Conservation (phyloP, 179 eudicot species). For the Beta macrorhiza region DNA sequence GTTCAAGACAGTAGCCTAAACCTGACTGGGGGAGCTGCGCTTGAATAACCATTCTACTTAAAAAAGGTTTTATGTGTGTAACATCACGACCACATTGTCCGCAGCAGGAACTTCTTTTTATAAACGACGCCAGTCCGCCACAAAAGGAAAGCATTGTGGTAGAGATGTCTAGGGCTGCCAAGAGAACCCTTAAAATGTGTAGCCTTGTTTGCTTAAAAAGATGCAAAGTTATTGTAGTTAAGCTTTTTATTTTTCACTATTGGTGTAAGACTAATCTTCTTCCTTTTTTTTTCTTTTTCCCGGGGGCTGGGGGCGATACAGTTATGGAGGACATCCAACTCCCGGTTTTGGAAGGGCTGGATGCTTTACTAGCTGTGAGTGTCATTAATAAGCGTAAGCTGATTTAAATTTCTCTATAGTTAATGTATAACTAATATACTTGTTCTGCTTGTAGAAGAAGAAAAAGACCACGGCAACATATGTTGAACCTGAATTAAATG, state of each 20-base stretch:
- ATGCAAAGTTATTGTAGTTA: not conserved
- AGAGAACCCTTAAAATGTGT: not conserved
- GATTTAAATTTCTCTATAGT: not conserved
- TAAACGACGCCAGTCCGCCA: not conserved
- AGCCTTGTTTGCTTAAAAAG: not conserved
- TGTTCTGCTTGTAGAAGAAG: slow-evolving; percentile 41
- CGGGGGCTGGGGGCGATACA: slow-evolving; percentile 17
- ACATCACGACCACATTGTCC: not conserved
- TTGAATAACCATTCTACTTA: not conserved
- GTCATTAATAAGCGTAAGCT: not conserved
- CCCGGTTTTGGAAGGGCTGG: slow-evolving; percentile 81
- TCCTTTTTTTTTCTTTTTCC: not conserved
- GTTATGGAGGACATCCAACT: slow-evolving; percentile 52
- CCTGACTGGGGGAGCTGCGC: not conserved
- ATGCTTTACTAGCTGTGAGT: slow-evolving; percentile 62
- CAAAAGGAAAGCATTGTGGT: not conserved
- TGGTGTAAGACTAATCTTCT: not conserved
- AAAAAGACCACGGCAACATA: slow-evolving; percentile 31
- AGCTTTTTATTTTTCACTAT: not conserved
- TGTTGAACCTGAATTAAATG: slow-evolving; percentile 53
- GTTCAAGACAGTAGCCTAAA: not conserved
- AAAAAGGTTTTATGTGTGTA: not conserved
- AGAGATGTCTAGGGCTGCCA: not conserved
- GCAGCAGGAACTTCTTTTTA: not conserved
- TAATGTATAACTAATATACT: slow-evolving; percentile 6